These are phyloP conservation scores for Striga asiatica DNA, from an alignment of 257 asterid species.

Conservation along the genomic window DNA sequence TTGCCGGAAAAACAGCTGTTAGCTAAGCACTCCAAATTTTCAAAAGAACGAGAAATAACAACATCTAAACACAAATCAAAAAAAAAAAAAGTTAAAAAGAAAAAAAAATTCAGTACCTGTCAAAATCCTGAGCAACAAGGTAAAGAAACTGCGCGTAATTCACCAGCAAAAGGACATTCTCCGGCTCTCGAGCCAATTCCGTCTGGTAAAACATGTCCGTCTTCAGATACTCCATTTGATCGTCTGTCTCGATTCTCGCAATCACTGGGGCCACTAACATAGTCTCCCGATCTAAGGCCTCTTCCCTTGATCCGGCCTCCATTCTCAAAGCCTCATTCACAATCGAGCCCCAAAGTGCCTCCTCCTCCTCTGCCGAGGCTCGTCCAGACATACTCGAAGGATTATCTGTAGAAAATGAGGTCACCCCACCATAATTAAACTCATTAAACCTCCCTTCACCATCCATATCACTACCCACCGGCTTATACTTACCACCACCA, in stretches of 20 bases:
- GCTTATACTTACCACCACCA: constrained; percentile 49
- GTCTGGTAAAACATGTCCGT: constrained; percentile 57
- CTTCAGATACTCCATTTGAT: constrained; percentile 27
- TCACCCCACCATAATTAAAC: constrained; percentile 35
- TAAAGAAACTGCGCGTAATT: constrained; percentile 89
- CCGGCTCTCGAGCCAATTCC: constrained; percentile 53
- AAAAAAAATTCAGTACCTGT: constrained; percentile 45
- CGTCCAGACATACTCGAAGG: background rate
- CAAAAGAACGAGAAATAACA: constrained; percentile 20
- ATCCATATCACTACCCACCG: constrained; percentile 52
- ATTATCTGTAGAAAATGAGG: constrained; percentile 41
- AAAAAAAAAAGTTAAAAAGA: background rate
- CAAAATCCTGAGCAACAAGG: constrained; percentile 60
- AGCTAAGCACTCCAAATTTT: background rate
- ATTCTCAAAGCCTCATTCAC: constrained; percentile 57
- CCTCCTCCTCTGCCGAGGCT: constrained; percentile 25
- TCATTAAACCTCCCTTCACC: constrained; percentile 73
- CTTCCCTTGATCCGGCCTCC: constrained; percentile 15
- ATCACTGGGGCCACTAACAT: constrained; percentile 56
- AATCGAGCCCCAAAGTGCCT: constrained; percentile 49
- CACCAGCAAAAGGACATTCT: constrained; percentile 66
- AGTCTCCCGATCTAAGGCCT: constrained; percentile 52
- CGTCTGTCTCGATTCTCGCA: constrained; percentile 53
- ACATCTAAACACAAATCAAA: background rate
- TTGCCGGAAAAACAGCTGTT: constrained; percentile 10